Percentiles rank a stretch among this genome's conserved stretches.
phyloP scores from a whole-genome alignment of 1,139 yeast species.

The Debaryomyces psychrophilus region DNA sequence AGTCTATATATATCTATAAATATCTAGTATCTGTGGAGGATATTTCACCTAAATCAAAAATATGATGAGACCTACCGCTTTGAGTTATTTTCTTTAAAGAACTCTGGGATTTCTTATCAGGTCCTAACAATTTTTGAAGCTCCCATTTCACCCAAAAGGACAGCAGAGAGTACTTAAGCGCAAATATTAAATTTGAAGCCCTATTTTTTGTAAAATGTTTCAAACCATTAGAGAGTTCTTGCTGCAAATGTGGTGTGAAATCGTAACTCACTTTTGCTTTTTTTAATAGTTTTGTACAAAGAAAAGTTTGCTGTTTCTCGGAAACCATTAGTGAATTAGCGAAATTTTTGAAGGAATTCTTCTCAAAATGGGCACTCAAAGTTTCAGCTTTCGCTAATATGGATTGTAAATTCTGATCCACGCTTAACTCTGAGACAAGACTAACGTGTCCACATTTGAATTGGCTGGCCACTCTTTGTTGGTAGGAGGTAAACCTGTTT shows the following conservation, averaged over 20 bases:
- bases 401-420: slow-evolving; percentile 20
- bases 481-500: slow-evolving; percentile 19
- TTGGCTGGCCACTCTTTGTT: slow-evolving; percentile 19
- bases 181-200: slow-evolving; percentile 53
- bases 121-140: slow-evolving; percentile 31
- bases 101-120: slow-evolving; percentile 20
- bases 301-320: slow-evolving; percentile 21
- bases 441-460: slow-evolving; percentile 20
- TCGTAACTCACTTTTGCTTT: slow-evolving; percentile 24
- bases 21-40: background rate
- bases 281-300: slow-evolving; percentile 19
- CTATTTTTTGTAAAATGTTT: slow-evolving; percentile 30
- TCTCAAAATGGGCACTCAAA: slow-evolving; percentile 1
- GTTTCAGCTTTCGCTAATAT: slow-evolving; percentile 25
- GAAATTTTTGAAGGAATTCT: slow-evolving; percentile 2
- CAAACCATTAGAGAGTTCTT: slow-evolving; percentile 25
- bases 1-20: background rate
- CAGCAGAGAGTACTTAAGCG: slow-evolving; percentile 31
- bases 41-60: background rate
- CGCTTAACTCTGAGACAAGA: slow-evolving; percentile 12
- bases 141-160: slow-evolving; percentile 37
- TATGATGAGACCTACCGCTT: background rate
- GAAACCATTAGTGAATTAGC: slow-evolving; percentile 12
- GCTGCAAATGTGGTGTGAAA: slow-evolving; percentile 18
- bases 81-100: slow-evolving; percentile 1